Evolutionary conservation across 192 early-diverging fungal genomes (phyloP).

Genomic region (Phycomyces nitens): DNA sequence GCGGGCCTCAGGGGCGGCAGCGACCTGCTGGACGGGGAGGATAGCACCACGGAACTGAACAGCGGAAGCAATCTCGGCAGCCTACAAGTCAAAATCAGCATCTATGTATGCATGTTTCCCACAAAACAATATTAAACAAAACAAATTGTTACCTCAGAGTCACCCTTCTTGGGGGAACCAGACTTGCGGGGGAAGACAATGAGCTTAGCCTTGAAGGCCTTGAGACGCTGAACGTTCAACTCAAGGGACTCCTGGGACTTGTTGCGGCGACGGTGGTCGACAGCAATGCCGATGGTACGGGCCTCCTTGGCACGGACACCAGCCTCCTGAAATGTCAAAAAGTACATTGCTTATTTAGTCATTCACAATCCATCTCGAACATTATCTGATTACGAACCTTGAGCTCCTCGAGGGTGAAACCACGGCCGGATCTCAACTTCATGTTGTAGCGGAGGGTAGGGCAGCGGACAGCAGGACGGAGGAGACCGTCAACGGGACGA

Average conservation of each 20-base stretch:
- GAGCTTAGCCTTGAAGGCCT: conserved; percentile 90
- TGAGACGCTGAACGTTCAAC: conserved; percentile 89
- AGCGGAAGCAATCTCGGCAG: conserved; percentile 52
- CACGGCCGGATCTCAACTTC: conserved; percentile 93
- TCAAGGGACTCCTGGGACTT: conserved; percentile 91
- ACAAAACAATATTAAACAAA: too few relatives aligned
- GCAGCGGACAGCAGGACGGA: conserved; percentile 95
- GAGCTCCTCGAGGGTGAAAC: conserved; percentile 98
- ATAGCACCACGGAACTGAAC: conserved; percentile 63
- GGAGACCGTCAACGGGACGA: conserved; percentile 91
- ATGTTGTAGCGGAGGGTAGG: conserved; percentile 98
- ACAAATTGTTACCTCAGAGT: conserved; percentile 44
- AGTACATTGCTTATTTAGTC: too few relatives aligned
- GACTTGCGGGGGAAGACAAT: conserved; percentile 95
- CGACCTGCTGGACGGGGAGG: conserved; percentile 64
- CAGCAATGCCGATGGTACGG: conserved; percentile 89
- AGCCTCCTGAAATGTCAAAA: conserved; percentile 59
- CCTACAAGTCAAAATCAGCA: too few relatives aligned
- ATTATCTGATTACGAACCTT: conserved; percentile 62
- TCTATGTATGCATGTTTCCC: too few relatives aligned
- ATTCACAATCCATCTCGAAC: too few relatives aligned
- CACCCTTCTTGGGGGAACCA: conserved; percentile 83
- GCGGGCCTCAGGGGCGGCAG: conserved; percentile 47
- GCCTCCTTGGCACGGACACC: conserved; percentile 93
- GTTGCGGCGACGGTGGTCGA: conserved; percentile 96